phyloP scores from a whole-genome alignment of 768 basidiomycete species.

The Serpula lacrymans region DNA sequence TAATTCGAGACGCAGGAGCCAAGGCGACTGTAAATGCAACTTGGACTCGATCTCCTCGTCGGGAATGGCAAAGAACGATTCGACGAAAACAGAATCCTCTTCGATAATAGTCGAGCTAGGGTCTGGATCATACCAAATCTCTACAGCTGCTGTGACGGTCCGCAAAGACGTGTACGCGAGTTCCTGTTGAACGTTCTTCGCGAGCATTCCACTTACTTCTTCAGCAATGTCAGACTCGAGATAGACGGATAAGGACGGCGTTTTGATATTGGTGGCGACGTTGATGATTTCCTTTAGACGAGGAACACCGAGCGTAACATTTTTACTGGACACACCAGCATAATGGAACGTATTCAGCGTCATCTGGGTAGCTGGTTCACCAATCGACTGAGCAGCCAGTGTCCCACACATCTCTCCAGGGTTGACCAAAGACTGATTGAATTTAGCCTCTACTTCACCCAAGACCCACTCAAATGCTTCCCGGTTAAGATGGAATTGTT shows the following conservation, averaged over 20 bases:
- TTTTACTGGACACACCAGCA: conserved; percentile 99
- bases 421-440: conserved; percentile 88
- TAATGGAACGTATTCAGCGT: conserved; percentile 99
- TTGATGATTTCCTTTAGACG: conserved; percentile 99
- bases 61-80: conserved; percentile 99
- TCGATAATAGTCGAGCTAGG: conserved; percentile 91
- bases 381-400: conserved; percentile 96
- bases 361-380: conserved; percentile 99
- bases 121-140: conserved; percentile 98
- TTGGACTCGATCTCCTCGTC: conserved; percentile 94
- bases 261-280: conserved; percentile 97
- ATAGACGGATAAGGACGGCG: conserved; percentile 93
- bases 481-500: conserved; percentile 81
- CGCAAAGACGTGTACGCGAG: conserved; percentile 91
- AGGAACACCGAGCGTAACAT: conserved; percentile 98
- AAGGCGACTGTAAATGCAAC: conserved; percentile 89
- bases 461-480: conserved; percentile 99
- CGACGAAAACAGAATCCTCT: conserved; percentile 93
- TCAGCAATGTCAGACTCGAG: conserved; percentile 67
- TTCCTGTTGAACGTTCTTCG: conserved; percentile 90
- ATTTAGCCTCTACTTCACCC: conserved; percentile 92
- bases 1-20: conserved; percentile 94
- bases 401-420: conserved; percentile 99
- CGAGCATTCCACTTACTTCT: conserved; percentile 46
- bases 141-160: conserved; percentile 91